Evolutionary conservation across 2,329 filamentous ascomycete species (phyloP).

Genomic region (Coniochaeta sp.): DNA sequence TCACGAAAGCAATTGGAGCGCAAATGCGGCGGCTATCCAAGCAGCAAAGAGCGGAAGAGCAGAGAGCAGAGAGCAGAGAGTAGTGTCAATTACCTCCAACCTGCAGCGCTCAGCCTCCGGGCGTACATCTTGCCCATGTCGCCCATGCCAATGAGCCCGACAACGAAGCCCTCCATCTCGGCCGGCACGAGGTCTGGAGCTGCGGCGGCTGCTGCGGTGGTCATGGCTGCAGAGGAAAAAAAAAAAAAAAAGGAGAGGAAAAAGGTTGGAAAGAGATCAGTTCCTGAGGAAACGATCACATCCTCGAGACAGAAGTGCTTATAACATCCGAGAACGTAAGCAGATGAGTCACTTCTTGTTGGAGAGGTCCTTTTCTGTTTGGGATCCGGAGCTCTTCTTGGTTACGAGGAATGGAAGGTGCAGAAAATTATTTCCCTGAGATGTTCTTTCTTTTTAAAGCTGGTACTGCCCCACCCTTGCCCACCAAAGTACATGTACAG

Average conservation of each 20-base stretch:
- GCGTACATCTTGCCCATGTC: conserved; percentile 99
- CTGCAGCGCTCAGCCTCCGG: conserved; percentile 76
- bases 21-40: not conserved
- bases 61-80: too few relatives aligned
- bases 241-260: too few relatives aligned
- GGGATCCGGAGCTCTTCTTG: not conserved
- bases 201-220: conserved; percentile 3
- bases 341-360: conserved; percentile 1
- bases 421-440: not conserved
- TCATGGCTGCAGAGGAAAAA: not conserved
- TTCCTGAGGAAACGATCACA: not conserved
- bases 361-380: too few relatives aligned
- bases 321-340: not conserved
- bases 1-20: not conserved
- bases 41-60: conserved; percentile 6
- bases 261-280: not conserved
- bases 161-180: conserved; percentile 61
- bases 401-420: not conserved
- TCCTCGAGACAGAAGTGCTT: not conserved
- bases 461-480: not conserved
- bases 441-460: not conserved
- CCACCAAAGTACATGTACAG: too few relatives aligned
- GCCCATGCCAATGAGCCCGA: conserved; percentile 97
- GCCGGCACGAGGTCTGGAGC: conserved; percentile 19
- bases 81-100: conserved; percentile 77